Evolutionary conservation across 148 eudicot species (phyloP).

Genomic region (Pharnaceum exiguum): DNA sequence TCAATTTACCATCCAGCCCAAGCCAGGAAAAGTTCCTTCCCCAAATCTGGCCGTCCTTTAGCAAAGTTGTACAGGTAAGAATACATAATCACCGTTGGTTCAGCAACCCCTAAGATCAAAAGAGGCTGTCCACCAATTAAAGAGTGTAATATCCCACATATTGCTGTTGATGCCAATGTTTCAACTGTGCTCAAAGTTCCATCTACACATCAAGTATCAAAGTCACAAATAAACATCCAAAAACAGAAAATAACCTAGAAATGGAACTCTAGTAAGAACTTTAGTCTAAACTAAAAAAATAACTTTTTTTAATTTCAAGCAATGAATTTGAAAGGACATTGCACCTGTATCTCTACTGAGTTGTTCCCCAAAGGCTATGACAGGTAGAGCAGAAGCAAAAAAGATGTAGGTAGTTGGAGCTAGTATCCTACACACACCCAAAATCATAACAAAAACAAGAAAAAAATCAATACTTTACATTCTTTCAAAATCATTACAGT

Average conservation of each 20-base stretch:
- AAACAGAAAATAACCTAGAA: neutral
- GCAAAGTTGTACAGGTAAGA: constrained; percentile 62
- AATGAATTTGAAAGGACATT: neutral
- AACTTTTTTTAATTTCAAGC: too few species aligned
- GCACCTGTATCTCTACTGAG: constrained; percentile 56
- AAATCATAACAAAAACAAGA: neutral
- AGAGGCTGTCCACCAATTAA: constrained; percentile 71
- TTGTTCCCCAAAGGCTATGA: constrained; percentile 60
- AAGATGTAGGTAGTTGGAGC: constrained; percentile 63
- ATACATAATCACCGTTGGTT: constrained; percentile 78
- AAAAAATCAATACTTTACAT: neutral
- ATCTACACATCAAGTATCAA: constrained; percentile 35
- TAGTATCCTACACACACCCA: constrained; percentile 41
- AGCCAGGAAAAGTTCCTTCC: constrained; percentile 49
- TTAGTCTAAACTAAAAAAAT: too few species aligned
- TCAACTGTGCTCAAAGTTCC: constrained; percentile 69
- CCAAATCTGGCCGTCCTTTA: constrained; percentile 35
- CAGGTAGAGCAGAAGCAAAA: constrained; percentile 69
- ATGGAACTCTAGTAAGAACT: too few species aligned
- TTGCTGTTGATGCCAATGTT: constrained; percentile 69
- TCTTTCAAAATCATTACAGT: neutral
- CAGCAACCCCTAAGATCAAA: constrained; percentile 70
- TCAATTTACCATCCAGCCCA: constrained; percentile 63
- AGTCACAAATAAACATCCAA: neutral
- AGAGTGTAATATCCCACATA: constrained; percentile 69